These are phyloP conservation scores for Penicillium fuscoglaucum DNA, from an alignment of 2,329 filamentous ascomycete genomes.

Conservation along the genomic window DNA sequence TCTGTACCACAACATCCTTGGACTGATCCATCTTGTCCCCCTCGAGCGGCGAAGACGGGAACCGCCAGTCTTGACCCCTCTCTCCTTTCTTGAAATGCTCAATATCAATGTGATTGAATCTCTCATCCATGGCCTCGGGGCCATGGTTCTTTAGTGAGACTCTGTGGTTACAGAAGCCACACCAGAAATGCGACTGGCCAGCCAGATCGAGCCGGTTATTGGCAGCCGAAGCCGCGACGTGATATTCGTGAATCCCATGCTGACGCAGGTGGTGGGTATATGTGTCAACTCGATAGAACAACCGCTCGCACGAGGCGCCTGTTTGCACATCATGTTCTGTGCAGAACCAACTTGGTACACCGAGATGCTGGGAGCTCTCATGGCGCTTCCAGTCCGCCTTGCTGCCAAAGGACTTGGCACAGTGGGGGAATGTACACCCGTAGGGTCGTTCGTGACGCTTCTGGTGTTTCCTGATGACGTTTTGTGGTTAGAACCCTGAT, in stretches of 20 bases:
- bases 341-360: slow-evolving; percentile 72
- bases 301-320: slow-evolving; percentile 53
- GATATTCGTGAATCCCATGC: slow-evolving; percentile 44
- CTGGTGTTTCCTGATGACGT: slow-evolving; percentile 69
- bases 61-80: slow-evolving; percentile 37
- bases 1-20: background rate
- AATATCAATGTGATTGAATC: slow-evolving; percentile 73
- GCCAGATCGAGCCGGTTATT: slow-evolving; percentile 64
- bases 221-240: slow-evolving; percentile 42
- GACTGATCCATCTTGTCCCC: background rate
- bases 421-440: slow-evolving; percentile 71
- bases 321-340: slow-evolving; percentile 41
- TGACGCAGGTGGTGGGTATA: slow-evolving; percentile 64
- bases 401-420: slow-evolving; percentile 76
- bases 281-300: slow-evolving; percentile 58
- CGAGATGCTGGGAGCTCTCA: slow-evolving; percentile 75
- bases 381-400: slow-evolving; percentile 95
- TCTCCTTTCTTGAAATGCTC: slow-evolving; percentile 46
- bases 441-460: slow-evolving; percentile 81
- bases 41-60: slow-evolving; percentile 14
- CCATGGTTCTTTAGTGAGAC: slow-evolving; percentile 55
- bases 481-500: slow-evolving; percentile 1
- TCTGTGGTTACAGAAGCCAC: slow-evolving; percentile 71
- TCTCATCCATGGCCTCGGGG: slow-evolving; percentile 59
- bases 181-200: slow-evolving; percentile 73